Evolutionary conservation across 176 grass and related monocot genomes (phyloP).

Genomic region (Rhynchospora pubera): DNA sequence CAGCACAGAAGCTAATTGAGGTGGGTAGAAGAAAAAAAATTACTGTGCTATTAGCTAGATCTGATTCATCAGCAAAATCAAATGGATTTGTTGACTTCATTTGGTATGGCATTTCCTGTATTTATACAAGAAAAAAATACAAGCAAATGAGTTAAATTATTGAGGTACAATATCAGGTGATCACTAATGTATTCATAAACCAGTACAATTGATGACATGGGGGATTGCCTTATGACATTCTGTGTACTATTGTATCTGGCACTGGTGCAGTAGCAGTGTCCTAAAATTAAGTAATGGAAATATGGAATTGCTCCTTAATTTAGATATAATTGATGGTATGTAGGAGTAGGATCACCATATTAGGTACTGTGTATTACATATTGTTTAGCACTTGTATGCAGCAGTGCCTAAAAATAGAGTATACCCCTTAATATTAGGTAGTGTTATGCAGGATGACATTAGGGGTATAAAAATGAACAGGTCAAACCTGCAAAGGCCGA

Average conservation of each 20-base stretch:
- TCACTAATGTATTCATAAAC: background rate
- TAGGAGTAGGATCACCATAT: background rate
- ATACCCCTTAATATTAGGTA: background rate
- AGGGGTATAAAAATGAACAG: background rate
- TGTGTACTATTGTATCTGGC: background rate
- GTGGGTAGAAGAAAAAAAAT: background rate
- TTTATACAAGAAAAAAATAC: slow-evolving; percentile 23
- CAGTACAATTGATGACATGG: background rate
- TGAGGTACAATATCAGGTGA: background rate
- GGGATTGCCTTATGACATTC: background rate
- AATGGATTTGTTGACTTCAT: slow-evolving; percentile 75
- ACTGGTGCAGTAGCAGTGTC: background rate
- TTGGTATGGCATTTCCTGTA: slow-evolving; percentile 46
- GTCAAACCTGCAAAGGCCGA: background rate
- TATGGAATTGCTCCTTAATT: background rate
- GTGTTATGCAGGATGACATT: background rate
- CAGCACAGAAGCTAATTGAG: background rate
- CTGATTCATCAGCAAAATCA: slow-evolving; percentile 62
- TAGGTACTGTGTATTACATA: background rate
- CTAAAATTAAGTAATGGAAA: background rate
- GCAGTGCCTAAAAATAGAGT: background rate
- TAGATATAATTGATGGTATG: background rate
- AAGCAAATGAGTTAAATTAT: background rate
- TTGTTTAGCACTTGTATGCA: background rate
- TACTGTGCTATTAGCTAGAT: slow-evolving; percentile 34